phyloP scores from a whole-genome alignment of 1,284 basidiomycete genomes.

The Pascua guehoae region DNA sequence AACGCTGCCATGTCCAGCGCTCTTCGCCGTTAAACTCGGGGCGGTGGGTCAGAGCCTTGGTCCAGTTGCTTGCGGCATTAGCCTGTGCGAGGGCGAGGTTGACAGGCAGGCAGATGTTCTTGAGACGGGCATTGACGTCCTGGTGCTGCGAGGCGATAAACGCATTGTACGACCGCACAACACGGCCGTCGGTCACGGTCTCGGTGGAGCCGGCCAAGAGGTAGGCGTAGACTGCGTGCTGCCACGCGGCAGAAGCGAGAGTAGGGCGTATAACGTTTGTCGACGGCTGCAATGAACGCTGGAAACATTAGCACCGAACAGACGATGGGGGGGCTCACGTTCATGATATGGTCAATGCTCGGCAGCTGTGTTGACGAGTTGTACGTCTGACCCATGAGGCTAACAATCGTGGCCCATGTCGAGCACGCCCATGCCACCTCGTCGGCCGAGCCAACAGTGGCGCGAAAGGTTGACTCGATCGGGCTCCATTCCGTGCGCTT shows the following conservation, averaged over 20 bases:
- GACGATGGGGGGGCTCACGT: slow-evolving; percentile 31
- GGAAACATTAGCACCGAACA: not conserved
- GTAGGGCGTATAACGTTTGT: slow-evolving; percentile 31
- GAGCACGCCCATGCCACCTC: slow-evolving; percentile 47
- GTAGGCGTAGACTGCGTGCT: slow-evolving; percentile 46
- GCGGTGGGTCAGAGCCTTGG: slow-evolving; percentile 7
- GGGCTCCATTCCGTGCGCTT: slow-evolving; percentile 35
- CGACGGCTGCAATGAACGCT: slow-evolving; percentile 36
- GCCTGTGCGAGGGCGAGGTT: slow-evolving; percentile 22
- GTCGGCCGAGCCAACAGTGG: slow-evolving; percentile 26
- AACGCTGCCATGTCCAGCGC: slow-evolving; percentile 33
- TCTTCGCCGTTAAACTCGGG: slow-evolving; percentile 16
- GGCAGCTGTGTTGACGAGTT: slow-evolving; percentile 25
- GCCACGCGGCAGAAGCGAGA: slow-evolving; percentile 43
- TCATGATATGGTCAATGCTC: slow-evolving; percentile 42
- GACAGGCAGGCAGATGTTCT: slow-evolving; percentile 29
- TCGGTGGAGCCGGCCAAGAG: slow-evolving; percentile 26
- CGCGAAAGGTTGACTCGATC: slow-evolving; percentile 32
- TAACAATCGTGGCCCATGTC: slow-evolving; percentile 43
- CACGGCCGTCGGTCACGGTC: slow-evolving; percentile 19
- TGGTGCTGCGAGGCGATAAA: slow-evolving; percentile 24
- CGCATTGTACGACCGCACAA: slow-evolving; percentile 33
- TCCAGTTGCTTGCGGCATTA: slow-evolving; percentile 6
- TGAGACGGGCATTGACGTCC: slow-evolving; percentile 20
- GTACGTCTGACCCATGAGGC: slow-evolving; percentile 43